Evolutionary conservation across 257 asterid species (phyloP).

Genomic region (Osmanthus fragrans): DNA sequence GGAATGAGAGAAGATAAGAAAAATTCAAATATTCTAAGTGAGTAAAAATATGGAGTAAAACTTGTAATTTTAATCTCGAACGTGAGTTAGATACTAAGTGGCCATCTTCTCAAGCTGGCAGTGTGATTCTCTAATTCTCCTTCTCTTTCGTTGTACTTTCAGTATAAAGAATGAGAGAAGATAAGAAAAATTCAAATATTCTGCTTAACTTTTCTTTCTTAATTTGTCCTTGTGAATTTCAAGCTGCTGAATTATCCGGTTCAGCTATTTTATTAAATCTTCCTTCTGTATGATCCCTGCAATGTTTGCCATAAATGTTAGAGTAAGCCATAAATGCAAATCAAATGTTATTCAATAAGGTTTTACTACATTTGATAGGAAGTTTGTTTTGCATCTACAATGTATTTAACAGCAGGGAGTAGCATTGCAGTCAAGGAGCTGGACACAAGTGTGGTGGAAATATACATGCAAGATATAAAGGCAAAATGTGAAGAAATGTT

Average conservation of each 20-base stretch:
- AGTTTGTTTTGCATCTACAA: slow-evolving; percentile 6
- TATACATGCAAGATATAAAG: slow-evolving; percentile 57
- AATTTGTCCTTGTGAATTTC: background rate
- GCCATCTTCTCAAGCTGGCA: no score
- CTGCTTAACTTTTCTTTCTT: background rate
- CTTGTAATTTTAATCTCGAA: no score
- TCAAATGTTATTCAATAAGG: background rate
- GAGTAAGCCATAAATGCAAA: background rate
- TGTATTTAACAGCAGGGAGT: slow-evolving; percentile 63
- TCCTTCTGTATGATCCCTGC: background rate
- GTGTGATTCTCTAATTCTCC: no score
- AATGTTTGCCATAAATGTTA: background rate
- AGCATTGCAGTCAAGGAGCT: slow-evolving; percentile 51
- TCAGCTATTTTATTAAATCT: background rate
- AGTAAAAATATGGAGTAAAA: no score
- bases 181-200: background rate
- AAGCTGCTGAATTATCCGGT: background rate
- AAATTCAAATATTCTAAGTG: no score
- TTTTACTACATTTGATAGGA: background rate
- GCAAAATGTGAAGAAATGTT: slow-evolving; percentile 57
- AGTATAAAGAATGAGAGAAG: slow-evolving; percentile 5
- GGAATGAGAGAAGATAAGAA: no score
- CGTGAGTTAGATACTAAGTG: no score
- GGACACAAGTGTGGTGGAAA: slow-evolving; percentile 56
- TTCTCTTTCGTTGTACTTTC: background rate